Base-by-base conservation (phyloP, 2,329 filamentous ascomycete species). In the Calonectria hawksworthii region DNA sequence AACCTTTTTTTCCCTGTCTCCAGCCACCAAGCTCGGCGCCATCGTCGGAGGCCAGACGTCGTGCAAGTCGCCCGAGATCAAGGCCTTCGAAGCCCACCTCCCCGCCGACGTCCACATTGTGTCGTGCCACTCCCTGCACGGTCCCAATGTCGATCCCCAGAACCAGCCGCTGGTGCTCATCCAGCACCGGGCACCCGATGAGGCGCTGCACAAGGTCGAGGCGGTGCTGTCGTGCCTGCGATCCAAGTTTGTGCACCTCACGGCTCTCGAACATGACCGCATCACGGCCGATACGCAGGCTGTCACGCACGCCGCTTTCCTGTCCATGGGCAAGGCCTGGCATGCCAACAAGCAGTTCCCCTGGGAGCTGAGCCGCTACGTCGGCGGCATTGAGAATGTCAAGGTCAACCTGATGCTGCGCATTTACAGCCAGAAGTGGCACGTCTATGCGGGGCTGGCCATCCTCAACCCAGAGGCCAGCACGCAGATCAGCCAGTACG, bases 341-440 rank as follows among this genome's bases (percentile, higher is more conserved):
- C 94, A 96, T 79, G 96, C 96, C 38, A 98, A 98, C 84, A 92
- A 93, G 73, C 95, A 99, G 84, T 99, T 99, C 81, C 97, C 98
- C 0, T 99, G 97, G 97, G 96, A 99, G 82, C 93, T 96, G 61
- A 92, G 93, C n/a, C 95, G 97, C 76, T 99, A 99, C 85, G 92
- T 98, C 5, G 97, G 97, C 73, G 98, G 97, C 68, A 98, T 99
- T 82, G 97, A 99, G 86, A 99, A 99, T 85, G 96, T 99, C 81
- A 99, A 99, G 88, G 98, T 99, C 88, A 99, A 99, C 87, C 93
- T 99, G 79, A 99, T 96, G 79, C 89, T 99, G 78, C 96, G 97
- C 80, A 99, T 99, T 87, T 99, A 99, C 88, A 93, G 94, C 74
- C 98, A 98, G 86, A 99, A 99, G 86, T 99, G 98, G 98, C 98